Evolutionary conservation across 306 rosid genomes (phyloP).

Genomic region (Begonia loranthoides): DNA sequence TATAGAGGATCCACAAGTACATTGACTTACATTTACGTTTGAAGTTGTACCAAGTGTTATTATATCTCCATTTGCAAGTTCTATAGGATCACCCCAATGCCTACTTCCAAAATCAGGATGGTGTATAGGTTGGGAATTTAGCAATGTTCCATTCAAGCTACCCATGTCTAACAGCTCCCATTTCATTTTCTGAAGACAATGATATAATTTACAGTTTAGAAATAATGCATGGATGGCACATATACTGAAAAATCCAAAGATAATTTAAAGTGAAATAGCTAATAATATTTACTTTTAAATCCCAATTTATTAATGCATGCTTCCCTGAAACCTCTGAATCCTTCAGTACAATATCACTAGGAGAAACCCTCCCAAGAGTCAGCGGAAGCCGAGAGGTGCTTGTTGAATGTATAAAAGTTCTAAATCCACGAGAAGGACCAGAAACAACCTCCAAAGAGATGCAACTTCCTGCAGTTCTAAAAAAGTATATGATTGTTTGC

Average conservation of each 20-base stretch:
- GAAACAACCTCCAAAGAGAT: conserved; percentile 81
- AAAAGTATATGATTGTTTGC: conserved; percentile 43
- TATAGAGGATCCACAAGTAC: neutral
- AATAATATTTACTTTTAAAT: conserved; percentile 45
- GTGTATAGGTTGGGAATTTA: conserved; percentile 62
- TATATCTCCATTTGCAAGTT: conserved; percentile 69
- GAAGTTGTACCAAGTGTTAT: conserved; percentile 93
- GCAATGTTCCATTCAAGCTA: conserved; percentile 80
- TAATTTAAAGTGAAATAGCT: conserved; percentile 12
- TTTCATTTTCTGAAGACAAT: conserved; percentile 57
- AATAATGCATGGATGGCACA: no score
- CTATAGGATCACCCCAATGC: conserved; percentile 63
- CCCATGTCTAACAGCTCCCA: conserved; percentile 99
- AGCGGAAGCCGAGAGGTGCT: conserved; percentile 47
- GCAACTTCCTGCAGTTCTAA: conserved; percentile 94
- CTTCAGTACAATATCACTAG: conserved; percentile 62
- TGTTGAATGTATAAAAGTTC: conserved; percentile 42
- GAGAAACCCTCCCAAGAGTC: conserved; percentile 76
- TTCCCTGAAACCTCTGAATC: conserved; percentile 94
- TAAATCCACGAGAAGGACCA: conserved; percentile 72
- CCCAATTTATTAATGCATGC: conserved; percentile 85
- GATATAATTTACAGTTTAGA: conserved; percentile 3
- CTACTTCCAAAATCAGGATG: conserved; percentile 60
- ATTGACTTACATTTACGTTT: conserved; percentile 49
- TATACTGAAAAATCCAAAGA: conserved; percentile 12